Base-by-base conservation (phyloP, 2,329 filamentous ascomycete species). In the Helicocarpus griseus region DNA sequence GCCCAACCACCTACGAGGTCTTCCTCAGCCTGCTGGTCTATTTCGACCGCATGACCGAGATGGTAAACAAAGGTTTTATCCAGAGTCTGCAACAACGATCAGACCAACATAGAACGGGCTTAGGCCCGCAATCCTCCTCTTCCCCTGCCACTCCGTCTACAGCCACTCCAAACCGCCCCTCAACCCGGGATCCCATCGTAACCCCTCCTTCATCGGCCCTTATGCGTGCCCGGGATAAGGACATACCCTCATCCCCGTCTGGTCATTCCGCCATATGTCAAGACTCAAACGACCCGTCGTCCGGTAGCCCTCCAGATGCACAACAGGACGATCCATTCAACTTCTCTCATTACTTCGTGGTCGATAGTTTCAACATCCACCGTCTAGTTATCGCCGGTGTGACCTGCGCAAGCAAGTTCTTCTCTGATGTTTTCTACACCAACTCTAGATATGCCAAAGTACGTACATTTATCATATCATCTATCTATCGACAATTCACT, bases 391-490 rank as follows among this genome's bases (percentile, higher is more conserved):
- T 98, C 65, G 89, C 93, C 2, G 93, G 91, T 33, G 93, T 98
- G 41, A 98, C 93, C 2, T 97, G 93, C 69, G 90, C 93, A 4
- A 97, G 91, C 80, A 98, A 98, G 70, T 98, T 97, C 77, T 98
- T 98, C 71, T 97, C 91, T 4, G 82, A 98, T 71, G 91, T 97
- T 38, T 98, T 98, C 63, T 98, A 97, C 67, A 98, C 93, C 8
- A 98, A 98, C 70, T 97, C 93, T 51, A 82, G 93, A 82, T 98
- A 98, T 68, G 93, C 93, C 54, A 98, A 97, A 86, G 93, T 95
- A 77, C 57, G 77, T 72, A 14, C 31, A 43, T 52, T 31, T 28
- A 26, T 35, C 14, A 36, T 22, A 19, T 45, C 45, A 52, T 51
- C 36, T 40, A 36, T 39, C 56, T 63, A 56, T 24, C 40, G 14